These are phyloP conservation scores for Hypoxylon perforatum DNA, from an alignment of 495 filamentous ascomycete genomes.

Conservation along the genomic window DNA sequence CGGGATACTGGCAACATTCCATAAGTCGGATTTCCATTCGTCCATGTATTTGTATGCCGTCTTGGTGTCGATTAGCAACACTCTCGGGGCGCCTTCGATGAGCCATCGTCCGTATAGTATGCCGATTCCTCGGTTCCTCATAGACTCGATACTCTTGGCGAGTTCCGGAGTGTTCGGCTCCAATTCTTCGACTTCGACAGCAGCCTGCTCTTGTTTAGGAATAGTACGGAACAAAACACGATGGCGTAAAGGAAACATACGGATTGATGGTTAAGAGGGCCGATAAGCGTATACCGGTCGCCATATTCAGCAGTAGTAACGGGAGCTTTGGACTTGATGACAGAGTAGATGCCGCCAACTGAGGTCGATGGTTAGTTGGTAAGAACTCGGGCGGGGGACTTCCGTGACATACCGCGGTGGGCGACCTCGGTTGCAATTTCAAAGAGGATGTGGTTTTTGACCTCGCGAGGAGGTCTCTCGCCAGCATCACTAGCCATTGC, in stretches of 20 bases:
- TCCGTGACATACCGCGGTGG: conserved; percentile 76
- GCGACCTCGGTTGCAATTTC: conserved; percentile 97
- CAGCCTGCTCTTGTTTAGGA: conserved; percentile 66
- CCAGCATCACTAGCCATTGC: conserved; percentile 49
- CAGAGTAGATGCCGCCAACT: conserved; percentile 99
- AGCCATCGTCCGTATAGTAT: conserved; percentile 96
- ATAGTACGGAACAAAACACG: conserved; percentile 6
- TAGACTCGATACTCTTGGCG: conserved; percentile 82
- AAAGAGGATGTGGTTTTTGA: conserved; percentile 74
- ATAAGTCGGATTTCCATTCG: conserved; percentile 97
- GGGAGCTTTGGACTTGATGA: conserved; percentile 97
- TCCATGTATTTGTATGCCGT: conserved; percentile 91
- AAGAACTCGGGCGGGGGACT: conserved; percentile 1
- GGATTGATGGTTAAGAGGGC: conserved; percentile 89
- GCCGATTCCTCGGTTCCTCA: conserved; percentile 90
- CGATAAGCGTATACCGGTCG: conserved; percentile 93
- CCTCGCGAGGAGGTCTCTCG: conserved; percentile 55
- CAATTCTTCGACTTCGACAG: conserved; percentile 94
- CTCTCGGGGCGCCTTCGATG: conserved; percentile 94
- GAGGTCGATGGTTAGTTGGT: conserved; percentile 18
- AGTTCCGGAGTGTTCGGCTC: conserved; percentile 84
- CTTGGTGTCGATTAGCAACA: conserved; percentile 93
- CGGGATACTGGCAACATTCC: conserved; percentile 92
- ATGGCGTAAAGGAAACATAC: conserved; percentile 59
- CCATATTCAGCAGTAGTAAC: conserved; percentile 99